Conservation (phyloP, 768 basidiomycete genomes). For the Neoboletus magnificus region DNA sequence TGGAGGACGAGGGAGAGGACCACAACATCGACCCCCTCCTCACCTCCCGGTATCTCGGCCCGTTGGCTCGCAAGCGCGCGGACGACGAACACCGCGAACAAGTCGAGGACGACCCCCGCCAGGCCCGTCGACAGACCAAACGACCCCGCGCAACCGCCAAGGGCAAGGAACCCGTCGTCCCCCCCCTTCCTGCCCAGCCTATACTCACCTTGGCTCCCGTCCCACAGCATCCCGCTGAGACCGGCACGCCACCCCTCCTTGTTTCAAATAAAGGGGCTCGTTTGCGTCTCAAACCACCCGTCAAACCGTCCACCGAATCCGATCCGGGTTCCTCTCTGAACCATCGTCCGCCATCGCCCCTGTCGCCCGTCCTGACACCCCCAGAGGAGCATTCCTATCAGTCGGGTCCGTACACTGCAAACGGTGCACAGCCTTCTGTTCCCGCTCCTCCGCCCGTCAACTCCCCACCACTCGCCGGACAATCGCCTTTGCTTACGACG, state of each 20-base stretch:
- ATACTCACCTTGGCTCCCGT: conserved; percentile 26
- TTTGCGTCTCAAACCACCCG: conserved; percentile 48
- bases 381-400: conserved; percentile 33
- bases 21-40: conserved; percentile 44
- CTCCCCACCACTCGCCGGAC: conserved; percentile 23
- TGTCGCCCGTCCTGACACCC: conserved; percentile 35
- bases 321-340: conserved; percentile 18
- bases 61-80: conserved; percentile 41
- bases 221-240: conserved; percentile 18
- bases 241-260: conserved; percentile 30
- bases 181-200: conserved; percentile 23
- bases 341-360: conserved; percentile 26
- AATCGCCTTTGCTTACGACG: conserved; percentile 15
- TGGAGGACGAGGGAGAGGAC: conserved; percentile 43
- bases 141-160: conserved; percentile 36
- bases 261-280: conserved; percentile 48
- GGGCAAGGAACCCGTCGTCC: conserved; percentile 34
- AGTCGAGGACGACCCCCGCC: conserved; percentile 46
- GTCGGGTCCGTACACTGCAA: conserved; percentile 20
- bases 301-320: conserved; percentile 25
- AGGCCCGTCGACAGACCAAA: conserved; percentile 35
- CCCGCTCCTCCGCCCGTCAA: conserved; percentile 13
- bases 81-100: conserved; percentile 43
- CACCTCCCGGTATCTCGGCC: conserved; percentile 44
- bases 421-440: conserved; percentile 20